phyloP scores from a whole-genome alignment of 176 grass and related monocot genomes.

The Carex kokanica region DNA sequence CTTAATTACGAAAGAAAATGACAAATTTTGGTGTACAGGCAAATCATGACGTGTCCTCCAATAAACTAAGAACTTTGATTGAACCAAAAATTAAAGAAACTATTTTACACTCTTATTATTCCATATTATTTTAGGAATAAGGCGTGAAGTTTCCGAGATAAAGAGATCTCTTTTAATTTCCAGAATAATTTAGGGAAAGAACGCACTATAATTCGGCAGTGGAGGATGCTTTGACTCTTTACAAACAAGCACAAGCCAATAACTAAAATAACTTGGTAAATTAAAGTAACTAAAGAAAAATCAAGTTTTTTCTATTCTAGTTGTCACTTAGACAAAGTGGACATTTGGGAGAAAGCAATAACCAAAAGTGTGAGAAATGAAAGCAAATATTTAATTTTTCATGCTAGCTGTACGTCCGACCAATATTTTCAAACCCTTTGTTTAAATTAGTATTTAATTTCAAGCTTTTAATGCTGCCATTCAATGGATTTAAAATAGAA shows the following conservation, averaged over 20 bases:
- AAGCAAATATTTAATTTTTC: neutral
- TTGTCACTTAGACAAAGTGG: neutral
- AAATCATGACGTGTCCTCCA: neutral
- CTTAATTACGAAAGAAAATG: neutral
- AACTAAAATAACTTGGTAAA: neutral
- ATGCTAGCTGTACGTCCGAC: too few species aligned
- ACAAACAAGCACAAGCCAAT: neutral
- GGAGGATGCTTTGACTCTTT: constrained; percentile 15
- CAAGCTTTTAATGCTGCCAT: neutral
- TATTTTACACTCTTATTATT: neutral
- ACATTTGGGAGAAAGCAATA: neutral
- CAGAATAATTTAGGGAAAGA: constrained; percentile 8
- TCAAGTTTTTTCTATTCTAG: neutral
- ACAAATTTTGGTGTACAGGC: neutral
- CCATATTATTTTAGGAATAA: neutral
- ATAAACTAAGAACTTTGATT: neutral
- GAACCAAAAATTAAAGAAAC: neutral
- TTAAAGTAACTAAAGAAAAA: neutral
- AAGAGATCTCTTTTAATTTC: neutral
- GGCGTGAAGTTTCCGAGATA: neutral
- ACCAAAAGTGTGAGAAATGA: neutral
- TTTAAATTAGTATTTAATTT: too few species aligned
- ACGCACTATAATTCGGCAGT: neutral
- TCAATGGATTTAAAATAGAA: neutral
- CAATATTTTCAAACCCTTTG: too few species aligned